Evolutionary conservation across 2,329 filamentous ascomycete genomes (phyloP), one percentile per base, ranked within the genome.

Genomic region (Clarireedia homoeocarpa): DNA sequence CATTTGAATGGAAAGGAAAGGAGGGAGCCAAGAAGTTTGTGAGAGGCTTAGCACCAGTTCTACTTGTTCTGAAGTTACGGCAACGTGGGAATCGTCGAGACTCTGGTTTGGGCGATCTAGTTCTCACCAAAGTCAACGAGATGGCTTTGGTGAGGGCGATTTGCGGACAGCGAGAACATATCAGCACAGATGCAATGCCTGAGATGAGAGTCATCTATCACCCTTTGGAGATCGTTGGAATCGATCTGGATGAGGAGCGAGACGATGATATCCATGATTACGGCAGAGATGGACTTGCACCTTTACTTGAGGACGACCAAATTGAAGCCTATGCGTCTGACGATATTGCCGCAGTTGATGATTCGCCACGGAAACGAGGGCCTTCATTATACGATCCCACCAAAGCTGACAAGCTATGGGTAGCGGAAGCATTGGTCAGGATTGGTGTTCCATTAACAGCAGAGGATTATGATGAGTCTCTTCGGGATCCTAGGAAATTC

Each of bases 1-100:
- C 85, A 0, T 95, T 99, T 62, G 90, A 91, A 58, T 99, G 94
- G 94, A 82, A 80, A 4, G 86, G 84, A 63, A 80, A 84, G 27
- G 79, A 79, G 51, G 92, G 91, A 0, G 91, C 91, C 15, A 81
- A 87, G 66, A 95, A 96, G 66, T 88, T 96, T 59, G 84, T 96
- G 27, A 82, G 86, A 14, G 86, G 88, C 27, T 74, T 97, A 10
- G 87, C 90, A 0, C 88, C 90, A 10, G 84, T 86, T 6, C 72
- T 97, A 1, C 74, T 97, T 2, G 76, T 83, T 14, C 81, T 80
- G 58, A 83, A 80, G 58, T 75, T 84, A 61, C 77, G 65, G 65
- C 66, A 60, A 62, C 62, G 69, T 64, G 70, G 75, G 61, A 60
- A 71, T 69, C 53, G 75, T 67, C 57, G 71, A 68, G 26, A 69